phyloP scores from a whole-genome alignment of 805 yeast species.

The Yarrowia keelungensis region DNA sequence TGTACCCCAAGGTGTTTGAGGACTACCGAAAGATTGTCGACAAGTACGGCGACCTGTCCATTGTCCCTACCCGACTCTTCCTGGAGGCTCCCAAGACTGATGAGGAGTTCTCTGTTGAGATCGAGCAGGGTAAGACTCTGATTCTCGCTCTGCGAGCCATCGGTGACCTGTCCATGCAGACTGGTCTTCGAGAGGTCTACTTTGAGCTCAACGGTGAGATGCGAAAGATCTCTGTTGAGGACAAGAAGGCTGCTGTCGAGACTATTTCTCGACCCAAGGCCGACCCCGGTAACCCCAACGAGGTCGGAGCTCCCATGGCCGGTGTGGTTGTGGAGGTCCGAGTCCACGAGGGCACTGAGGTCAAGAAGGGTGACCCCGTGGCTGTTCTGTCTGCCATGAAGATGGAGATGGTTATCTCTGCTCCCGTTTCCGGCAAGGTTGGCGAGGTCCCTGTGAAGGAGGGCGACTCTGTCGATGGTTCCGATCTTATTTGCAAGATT shows the following conservation, averaged over 20 bases:
- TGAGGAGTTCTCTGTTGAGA: constrained; percentile 86
- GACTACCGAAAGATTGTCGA: constrained; percentile 76
- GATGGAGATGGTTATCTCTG: constrained; percentile 98
- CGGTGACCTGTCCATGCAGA: constrained; percentile 82
- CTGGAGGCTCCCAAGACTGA: constrained; percentile 85
- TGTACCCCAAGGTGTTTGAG: constrained; percentile 98
- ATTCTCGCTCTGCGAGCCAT: constrained; percentile 91
- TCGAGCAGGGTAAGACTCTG: constrained; percentile 93
- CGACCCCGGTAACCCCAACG: constrained; percentile 81
- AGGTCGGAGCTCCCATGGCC: constrained; percentile 99
- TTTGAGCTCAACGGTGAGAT: constrained; percentile 98
- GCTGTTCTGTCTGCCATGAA: constrained; percentile 97
- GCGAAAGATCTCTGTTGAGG: constrained; percentile 92
- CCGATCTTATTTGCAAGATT: constrained; percentile 78
- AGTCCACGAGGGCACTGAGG: constrained; percentile 83
- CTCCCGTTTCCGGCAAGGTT: constrained; percentile 86
- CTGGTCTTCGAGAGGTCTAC: constrained; percentile 95
- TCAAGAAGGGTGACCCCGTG: constrained; percentile 94
- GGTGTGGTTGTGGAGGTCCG: constrained; percentile 97
- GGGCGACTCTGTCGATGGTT: constrained; percentile 95
- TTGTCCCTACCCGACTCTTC: constrained; percentile 91
- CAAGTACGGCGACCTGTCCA: constrained; percentile 89
- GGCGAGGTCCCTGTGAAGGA: constrained; percentile 79
- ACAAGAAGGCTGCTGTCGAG: constrained; percentile 85
- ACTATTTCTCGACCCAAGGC: constrained; percentile 90